phyloP scores from a whole-genome alignment of 2,329 filamentous ascomycete species.

The Aspergillus niger region DNA sequence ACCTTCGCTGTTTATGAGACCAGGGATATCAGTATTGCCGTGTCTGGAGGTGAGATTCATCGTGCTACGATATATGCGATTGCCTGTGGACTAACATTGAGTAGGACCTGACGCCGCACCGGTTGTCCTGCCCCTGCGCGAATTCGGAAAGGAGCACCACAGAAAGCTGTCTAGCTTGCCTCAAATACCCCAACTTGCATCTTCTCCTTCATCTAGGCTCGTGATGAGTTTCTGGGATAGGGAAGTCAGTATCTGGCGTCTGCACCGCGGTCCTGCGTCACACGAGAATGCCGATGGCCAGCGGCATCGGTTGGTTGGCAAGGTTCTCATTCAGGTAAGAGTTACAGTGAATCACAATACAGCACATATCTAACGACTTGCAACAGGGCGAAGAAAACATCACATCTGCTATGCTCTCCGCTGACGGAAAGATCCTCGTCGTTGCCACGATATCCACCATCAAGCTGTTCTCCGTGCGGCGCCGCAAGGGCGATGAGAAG shows the following conservation, averaged over 20 bases:
- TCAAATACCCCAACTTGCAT: conserved; percentile 71
- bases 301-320: conserved; percentile 60
- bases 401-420: conserved; percentile 70
- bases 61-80: background rate
- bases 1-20: conserved; percentile 88
- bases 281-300: conserved; percentile 44
- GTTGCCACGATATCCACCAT: conserved; percentile 73
- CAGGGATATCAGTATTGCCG: conserved; percentile 77
- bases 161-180: conserved; percentile 81
- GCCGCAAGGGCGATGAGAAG: conserved; percentile 53
- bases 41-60: conserved; percentile 74
- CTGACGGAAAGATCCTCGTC: conserved; percentile 71
- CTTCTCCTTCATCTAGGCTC: conserved; percentile 71
- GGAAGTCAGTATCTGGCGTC: conserved; percentile 79
- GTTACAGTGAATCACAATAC: background rate
- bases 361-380: conserved; percentile 13
- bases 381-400: conserved; percentile 75
- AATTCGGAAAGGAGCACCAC: conserved; percentile 77
- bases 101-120: conserved; percentile 82
- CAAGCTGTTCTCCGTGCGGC: conserved; percentile 73
- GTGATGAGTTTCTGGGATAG: conserved; percentile 91
- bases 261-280: conserved; percentile 53
- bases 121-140: conserved; percentile 75
- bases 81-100: conserved; percentile 13
- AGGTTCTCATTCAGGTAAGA: conserved; percentile 58